Conservation (phyloP, 192 early-diverging fungal genomes). For the Linnemannia exigua region DNA sequence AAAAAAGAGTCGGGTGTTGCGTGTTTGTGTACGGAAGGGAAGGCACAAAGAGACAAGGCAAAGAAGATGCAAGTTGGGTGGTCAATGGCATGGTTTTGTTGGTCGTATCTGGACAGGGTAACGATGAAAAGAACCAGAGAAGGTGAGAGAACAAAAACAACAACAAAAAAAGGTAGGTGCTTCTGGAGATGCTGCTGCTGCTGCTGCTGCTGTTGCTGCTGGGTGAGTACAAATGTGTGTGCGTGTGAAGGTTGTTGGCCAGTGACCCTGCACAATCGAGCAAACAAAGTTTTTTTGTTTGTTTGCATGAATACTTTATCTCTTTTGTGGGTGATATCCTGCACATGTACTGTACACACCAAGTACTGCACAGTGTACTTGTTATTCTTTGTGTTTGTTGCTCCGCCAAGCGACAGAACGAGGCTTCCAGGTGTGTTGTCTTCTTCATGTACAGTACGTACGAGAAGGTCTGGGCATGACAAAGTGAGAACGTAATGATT, state of each 20-base stretch:
- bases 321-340: too few species aligned
- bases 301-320: slow-evolving; percentile 35
- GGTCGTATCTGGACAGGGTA: slow-evolving; percentile 1
- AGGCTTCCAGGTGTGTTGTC: background rate
- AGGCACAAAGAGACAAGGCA: too few species aligned
- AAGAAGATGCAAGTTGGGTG: too few species aligned
- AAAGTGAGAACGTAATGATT: background rate
- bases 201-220: background rate
- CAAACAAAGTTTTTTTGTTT: slow-evolving; percentile 7
- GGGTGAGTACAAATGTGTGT: background rate
- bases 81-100: too few species aligned
- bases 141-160: background rate
- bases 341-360: too few species aligned
- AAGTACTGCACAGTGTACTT: too few species aligned
- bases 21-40: too few species aligned
- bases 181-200: background rate
- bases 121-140: background rate
- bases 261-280: background rate
- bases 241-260: background rate
- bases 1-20: too few species aligned
- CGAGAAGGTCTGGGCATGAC: background rate
- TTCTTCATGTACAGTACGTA: background rate
- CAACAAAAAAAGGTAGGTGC: background rate
- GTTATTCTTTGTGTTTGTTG: background rate
- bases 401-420: background rate